A percentile compares a stretch with the other conserved stretches of the same genome.
phyloP scores from a whole-genome alignment of 352 stramenopile species.

The Aphanomyces euteiches region DNA sequence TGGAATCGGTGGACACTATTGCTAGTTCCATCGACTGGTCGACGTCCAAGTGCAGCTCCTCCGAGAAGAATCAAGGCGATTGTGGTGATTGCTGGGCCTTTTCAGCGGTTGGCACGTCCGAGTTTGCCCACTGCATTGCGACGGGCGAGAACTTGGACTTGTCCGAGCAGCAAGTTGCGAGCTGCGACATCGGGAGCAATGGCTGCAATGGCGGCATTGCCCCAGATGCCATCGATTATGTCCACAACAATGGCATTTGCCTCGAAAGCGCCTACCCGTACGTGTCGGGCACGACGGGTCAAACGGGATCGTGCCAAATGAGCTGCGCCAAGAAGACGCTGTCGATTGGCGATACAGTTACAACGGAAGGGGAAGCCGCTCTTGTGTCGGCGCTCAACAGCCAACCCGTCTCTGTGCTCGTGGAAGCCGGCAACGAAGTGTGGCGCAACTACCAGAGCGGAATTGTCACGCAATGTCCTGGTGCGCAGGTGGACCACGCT shows the following conservation, averaged over 20 bases:
- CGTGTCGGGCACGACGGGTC: no score
- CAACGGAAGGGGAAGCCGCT: conserved; percentile 49
- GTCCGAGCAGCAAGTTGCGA: no score
- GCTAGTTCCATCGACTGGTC: conserved; percentile 32
- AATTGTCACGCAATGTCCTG: conserved; percentile 71
- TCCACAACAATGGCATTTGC: no score
- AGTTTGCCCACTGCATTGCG: conserved; percentile 93
- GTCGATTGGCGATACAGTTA: conserved; percentile 91
- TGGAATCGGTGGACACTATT: not conserved
- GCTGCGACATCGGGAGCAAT: no score
- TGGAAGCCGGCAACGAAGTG: conserved; percentile 87
- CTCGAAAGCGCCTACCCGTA: no score
- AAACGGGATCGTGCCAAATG: conserved; percentile 70
- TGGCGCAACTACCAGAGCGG: conserved; percentile 97
- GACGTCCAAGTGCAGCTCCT: conserved; percentile 30
- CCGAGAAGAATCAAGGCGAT: conserved; percentile 94
- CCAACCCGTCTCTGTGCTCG: conserved; percentile 91
- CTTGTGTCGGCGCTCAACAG: conserved; percentile 83
- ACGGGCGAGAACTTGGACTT: conserved; percentile 87
- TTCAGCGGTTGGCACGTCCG: conserved; percentile 94
- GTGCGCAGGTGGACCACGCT: conserved; percentile 32
- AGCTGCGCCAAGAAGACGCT: conserved; percentile 86
- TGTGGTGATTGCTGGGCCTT: conserved; percentile 95
- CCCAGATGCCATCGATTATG: no score
- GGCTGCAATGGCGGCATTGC: no score